Percentiles rank a stretch among this genome's conserved stretches.
These are phyloP conservation scores for Penicillium occitanis DNA, from an alignment of 2,329 filamentous ascomycete genomes.

Conservation along the genomic window DNA sequence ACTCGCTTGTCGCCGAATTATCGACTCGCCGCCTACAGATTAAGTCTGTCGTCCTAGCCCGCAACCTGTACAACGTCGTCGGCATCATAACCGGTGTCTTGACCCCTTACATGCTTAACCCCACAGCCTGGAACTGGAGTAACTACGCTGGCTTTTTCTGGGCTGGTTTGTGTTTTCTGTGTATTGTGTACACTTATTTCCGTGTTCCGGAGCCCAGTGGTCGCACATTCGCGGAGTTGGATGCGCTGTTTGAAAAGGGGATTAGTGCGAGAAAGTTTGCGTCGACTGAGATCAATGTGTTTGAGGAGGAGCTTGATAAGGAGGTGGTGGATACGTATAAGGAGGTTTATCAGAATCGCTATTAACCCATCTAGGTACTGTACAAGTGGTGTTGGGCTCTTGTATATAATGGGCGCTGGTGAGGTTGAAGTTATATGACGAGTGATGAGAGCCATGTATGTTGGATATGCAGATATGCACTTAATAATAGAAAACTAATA, in stretches of 20 bases:
- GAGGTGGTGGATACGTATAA: constrained; percentile 20
- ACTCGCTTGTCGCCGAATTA: constrained; percentile 82
- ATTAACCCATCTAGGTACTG: background rate
- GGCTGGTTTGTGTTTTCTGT: constrained; percentile 76
- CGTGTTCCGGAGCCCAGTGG: constrained; percentile 76
- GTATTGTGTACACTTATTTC: constrained; percentile 79
- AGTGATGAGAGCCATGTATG: constrained; percentile 5
- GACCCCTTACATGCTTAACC: constrained; percentile 92
- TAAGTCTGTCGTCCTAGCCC: constrained; percentile 85
- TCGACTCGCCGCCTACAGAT: constrained; percentile 81
- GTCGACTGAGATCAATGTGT: constrained; percentile 56
- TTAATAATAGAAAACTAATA: too few species aligned
- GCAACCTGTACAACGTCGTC: constrained; percentile 78
- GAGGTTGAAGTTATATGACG: background rate
- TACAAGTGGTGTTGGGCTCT: background rate
- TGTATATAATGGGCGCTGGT: background rate
- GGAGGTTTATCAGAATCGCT: constrained; percentile 9
- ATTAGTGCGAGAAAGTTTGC: constrained; percentile 73
- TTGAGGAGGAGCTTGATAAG: constrained; percentile 40
- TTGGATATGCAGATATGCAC: background rate
- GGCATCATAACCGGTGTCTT: constrained; percentile 78
- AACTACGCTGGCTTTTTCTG: constrained; percentile 89
- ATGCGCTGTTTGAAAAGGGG: constrained; percentile 75
- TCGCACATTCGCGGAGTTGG: constrained; percentile 81
- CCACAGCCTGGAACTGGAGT: constrained; percentile 79